Base-by-base conservation (phyloP, 2,329 filamentous ascomycete genomes). In the Aspergillus sp. region DNA sequence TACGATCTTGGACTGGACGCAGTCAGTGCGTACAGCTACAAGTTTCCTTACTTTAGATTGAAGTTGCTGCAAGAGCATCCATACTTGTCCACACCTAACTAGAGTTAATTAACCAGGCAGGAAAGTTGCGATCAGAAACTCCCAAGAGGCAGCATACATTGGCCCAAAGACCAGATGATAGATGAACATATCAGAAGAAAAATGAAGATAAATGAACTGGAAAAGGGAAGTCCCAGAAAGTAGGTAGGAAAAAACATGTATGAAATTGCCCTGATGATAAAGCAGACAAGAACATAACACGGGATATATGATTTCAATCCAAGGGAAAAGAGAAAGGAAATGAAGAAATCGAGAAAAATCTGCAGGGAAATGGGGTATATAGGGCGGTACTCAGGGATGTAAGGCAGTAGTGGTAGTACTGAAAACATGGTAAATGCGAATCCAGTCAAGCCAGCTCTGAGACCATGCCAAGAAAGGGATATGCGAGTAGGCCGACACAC, bases 331-430 rank as follows among this genome's bases (percentile, higher is more conserved):
- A 57, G 8, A 52, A 30, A 44, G 22, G 19, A 33, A 30, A 45
- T 48, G 12, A 24, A 44, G 37, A 46, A 15, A 47, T 34, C 3
- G 45, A 47, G 33, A 54, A 15, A 17, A 11, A 15, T 15, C 15
- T 27, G 20, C 22, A 7, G 40, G 46, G 27, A 51, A 40, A 51
- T 24, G 48, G 59, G 59, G 56, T 59, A 59, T 59, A 59, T 59
- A 56, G 39, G 45, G 42, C 27, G 30, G 27, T 48, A 15, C 22
- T 30, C 11, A 24, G 5, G 44, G 27, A 30, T 48, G 45, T 17
- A 48, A 46, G 45, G 45, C 30, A 34, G 27, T 9, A 48, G 20
- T 30, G 19, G 27, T n/a, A 48, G 20, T 30, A 41, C 15, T 8
- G 17, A 30, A 30, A 24, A 15, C 15, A 44, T 51, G 42, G 9